Base-by-base conservation (phyloP, 257 asterid genomes). In the Agastache rugosa region DNA sequence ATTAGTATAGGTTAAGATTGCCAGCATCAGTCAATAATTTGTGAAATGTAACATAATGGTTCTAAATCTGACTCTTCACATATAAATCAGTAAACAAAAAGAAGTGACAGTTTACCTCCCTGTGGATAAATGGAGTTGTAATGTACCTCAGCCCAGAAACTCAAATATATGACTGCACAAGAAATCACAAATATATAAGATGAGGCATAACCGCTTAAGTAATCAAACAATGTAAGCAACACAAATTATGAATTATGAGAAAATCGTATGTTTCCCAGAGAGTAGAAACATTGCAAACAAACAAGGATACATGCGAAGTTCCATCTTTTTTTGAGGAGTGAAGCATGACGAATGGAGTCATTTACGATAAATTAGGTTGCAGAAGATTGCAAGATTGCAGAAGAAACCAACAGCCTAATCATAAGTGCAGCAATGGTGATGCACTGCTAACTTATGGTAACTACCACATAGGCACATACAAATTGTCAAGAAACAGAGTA, bases 101-200 rank as follows among this genome's bases (percentile, higher is more conserved):
- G 4, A 65, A 63, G 23, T 16, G 41, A 56, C 0, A 42, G 15
- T 73, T 75, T 85, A 95, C 99, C 99, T 89, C 91, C 96, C 27
- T 77, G 93, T 15, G 97, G 97, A 79, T 94, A 92, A 74, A 94
- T 90, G 17, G 97, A 90, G 90, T 94, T 92, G 87, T 94, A 94
- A 77, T 94, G 99, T 67, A 94, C 99, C 87, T 94, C 99, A 4
- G 99, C 94, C 99, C 99, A 94, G 81, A 94, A 94, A 71, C 99
- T 95, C 80, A 95, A 79, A 77, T 80, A 85, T 70, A 92, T 85
- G 54, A 89, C 99, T 95, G 96, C 89, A 80, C 22, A 3, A 59
- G 65, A 42, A 63, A 8, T 48, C 64, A 55, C 23, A 27, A 16
- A 31, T 47, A 67, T 70, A 77, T 31, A 41, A 48, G 22, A 20